Evolutionary conservation across 805 yeast species (phyloP), one percentile per base, ranked within the genome.

Genomic region (Candida bentonensis): DNA sequence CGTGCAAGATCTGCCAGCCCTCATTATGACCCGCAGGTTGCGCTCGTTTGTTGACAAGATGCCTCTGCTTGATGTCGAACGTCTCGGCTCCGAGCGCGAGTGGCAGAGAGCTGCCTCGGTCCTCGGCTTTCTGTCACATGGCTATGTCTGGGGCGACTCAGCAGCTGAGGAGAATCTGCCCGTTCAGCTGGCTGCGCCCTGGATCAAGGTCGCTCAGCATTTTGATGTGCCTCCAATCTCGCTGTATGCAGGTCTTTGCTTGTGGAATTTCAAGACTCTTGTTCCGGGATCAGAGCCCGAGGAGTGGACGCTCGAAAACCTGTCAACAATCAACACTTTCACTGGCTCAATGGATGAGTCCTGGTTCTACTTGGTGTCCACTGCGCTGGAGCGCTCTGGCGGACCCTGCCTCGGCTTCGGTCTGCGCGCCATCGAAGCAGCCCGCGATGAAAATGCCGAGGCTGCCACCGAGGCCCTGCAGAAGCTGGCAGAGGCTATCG

Each of bases 351-450:
- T 79, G 36, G 96, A 88, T 62, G 97, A 88, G 62, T 74, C 82
- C 51, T 88, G 97, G 97, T 88, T 88, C 60, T 88, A 85, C 60
- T 66, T 87, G 47, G 89, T 88, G 7, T 79, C 92, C 54, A 89
- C 86, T 1, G 84, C 77, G 50, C 84, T 89, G 55, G 97, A 88
- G 62, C 72, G 76, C 52, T 76, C 72, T 48, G 95, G 96, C 36
- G 89, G 92, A 0, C 69, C 73, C 11, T 75, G 85, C 46, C 64
- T 88, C 34, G 67, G 69, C 2, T 63, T 72, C 21, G 95, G 95
- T 1, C 58, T 84, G 44, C 74, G 75, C 23, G 84, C 89, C 0
- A 69, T 85, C 40, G 64, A 66, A 27, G 68, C 73, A 20, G 78
- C 78, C 0, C 66, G 78, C 39, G 63, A 64, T 2, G 65, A 70